phyloP scores from a whole-genome alignment of 805 yeast species.

The Barnettozyma californica region DNA sequence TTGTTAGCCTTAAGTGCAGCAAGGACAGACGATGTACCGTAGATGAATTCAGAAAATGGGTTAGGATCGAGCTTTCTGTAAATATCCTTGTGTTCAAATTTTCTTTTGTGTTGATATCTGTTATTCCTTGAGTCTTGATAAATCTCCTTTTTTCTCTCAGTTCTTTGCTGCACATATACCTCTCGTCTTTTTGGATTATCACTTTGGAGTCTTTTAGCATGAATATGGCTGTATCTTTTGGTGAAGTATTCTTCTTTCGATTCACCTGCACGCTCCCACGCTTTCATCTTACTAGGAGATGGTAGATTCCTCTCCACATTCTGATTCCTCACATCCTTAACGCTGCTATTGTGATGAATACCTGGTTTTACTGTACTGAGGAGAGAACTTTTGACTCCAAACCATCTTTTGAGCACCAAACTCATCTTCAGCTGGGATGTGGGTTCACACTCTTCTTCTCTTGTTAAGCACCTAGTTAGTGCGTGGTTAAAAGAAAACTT shows the following conservation, averaged over 20 bases:
- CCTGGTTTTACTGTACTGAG: conserved; percentile 15
- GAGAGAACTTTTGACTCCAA: background rate
- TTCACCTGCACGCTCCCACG: conserved; percentile 63
- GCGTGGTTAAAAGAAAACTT: background rate
- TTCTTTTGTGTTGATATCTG: conserved; percentile 15
- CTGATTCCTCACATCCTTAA: conserved; percentile 1
- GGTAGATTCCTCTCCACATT: conserved; percentile 43
- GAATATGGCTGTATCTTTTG: conserved; percentile 60
- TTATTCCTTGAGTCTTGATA: conserved; percentile 8
- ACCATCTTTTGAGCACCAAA: conserved; percentile 4
- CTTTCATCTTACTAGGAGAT: conserved; percentile 36
- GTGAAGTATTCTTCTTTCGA: conserved; percentile 59
- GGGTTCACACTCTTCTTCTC: background rate
- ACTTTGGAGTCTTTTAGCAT: conserved; percentile 36
- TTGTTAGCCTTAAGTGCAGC: conserved; percentile 60
- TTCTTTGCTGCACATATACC: conserved; percentile 19
- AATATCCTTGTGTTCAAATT: conserved; percentile 16
- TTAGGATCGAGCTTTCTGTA: conserved; percentile 27
- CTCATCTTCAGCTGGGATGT: conserved; percentile 4
- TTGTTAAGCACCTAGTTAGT: too few species aligned
- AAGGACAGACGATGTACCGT: conserved; percentile 69
- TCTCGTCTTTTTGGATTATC: conserved; percentile 15
- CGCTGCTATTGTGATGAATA: conserved; percentile 4
- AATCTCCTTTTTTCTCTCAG: conserved; percentile 8
- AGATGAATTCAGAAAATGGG: conserved; percentile 62